phyloP scores from a whole-genome alignment of 257 asterid genomes.

The Solanum virginianum region DNA sequence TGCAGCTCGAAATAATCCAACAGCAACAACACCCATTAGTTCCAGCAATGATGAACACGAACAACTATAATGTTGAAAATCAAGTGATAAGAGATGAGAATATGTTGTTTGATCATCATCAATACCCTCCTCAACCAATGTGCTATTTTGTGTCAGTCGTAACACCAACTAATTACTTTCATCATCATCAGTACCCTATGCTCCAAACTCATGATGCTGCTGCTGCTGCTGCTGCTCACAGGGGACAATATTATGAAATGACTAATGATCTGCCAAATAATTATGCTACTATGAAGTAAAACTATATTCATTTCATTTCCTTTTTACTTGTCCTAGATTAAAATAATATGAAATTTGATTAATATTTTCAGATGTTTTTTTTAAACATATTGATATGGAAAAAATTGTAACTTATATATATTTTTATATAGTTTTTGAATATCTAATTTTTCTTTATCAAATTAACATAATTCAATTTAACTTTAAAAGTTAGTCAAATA shows the following conservation, averaged over 20 bases:
- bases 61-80: background rate
- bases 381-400: too few species aligned
- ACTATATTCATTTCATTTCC: background rate
- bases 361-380: too few species aligned
- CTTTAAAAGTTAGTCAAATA: too few species aligned
- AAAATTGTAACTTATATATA: too few species aligned
- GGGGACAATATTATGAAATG: background rate
- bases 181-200: background rate
- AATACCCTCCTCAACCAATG: background rate
- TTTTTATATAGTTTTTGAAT: too few species aligned
- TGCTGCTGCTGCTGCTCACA: background rate
- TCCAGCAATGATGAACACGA: background rate
- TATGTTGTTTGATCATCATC: background rate
- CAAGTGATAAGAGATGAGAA: background rate
- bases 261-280: background rate
- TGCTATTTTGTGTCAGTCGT: background rate
- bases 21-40: background rate
- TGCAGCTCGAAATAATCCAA: background rate
- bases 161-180: background rate
- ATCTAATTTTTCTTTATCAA: too few species aligned
- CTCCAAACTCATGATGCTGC: background rate
- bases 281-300: background rate
- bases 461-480: too few species aligned
- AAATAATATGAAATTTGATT: too few species aligned
- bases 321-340: too few species aligned